Base-by-base conservation (phyloP, 805 yeast species). In the Saccharomycopsis vini region DNA sequence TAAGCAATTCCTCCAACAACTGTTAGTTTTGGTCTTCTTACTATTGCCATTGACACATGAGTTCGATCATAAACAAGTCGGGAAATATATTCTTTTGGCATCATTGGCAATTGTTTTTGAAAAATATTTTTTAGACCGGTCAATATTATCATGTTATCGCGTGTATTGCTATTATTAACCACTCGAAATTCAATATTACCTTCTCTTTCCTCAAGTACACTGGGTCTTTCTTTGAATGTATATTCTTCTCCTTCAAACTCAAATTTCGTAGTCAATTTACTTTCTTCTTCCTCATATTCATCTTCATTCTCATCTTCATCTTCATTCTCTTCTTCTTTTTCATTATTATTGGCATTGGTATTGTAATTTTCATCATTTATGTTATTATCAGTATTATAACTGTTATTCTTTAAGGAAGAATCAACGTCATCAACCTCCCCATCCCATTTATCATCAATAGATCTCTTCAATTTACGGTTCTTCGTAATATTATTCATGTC, bases 1-100 rank as follows among this genome's bases (percentile, higher is more conserved):
- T 85, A 89, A 1, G 99, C 92, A 40, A 92, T 89, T 2, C 99
- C 99, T 34, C 99, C 99, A 5, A 90, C 97, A 15, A 92, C 99
- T 0, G 94, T 86, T 54, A 90, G 66, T n/a, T n/a, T n/a, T 6
- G 96, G 96, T 54, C 86, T 88, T 51, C 95, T 71, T 18, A 92
- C 92, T 42, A 92, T 95, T 0, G 99, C 98, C 74, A 92, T 88
- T 0, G 97, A 88, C 32, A 94, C 67, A 64, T 92, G 99, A 32
- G 90, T 81, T 53, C 97, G 68, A 59, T 92, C 99, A 59, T 88
- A 92, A 3, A 92, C 97, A 49, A 92, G 72, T 52, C 98, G 68
- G 4, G 96, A 87, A 57, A 92, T 92, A 63, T 92, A 92, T 58
- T 92, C 97, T 50, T 92, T 75, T 18, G 99, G 99, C 99, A 92